Conservation (phyloP, 2,329 filamentous ascomycete species). For the Aspergillus sp. region DNA sequence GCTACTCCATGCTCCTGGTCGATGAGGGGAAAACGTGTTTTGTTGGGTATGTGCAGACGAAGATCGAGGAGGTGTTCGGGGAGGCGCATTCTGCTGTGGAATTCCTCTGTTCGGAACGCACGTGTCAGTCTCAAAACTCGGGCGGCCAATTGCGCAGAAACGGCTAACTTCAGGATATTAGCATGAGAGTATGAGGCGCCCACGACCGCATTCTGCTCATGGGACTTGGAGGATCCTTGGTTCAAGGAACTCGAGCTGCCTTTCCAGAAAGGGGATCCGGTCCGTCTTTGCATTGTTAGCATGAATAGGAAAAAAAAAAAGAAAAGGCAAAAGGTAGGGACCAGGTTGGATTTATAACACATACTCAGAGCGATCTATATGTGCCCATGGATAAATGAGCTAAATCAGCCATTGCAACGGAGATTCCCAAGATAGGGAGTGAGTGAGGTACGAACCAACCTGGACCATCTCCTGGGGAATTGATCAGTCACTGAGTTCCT, state of each 20-base stretch:
- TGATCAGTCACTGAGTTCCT: slow-evolving; percentile 7
- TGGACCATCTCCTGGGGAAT: slow-evolving; percentile 90
- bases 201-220: slow-evolving; percentile 68
- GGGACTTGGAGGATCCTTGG: slow-evolving; percentile 50
- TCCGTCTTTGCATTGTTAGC: slow-evolving; percentile 48
- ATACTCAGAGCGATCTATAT: slow-evolving; percentile 35
- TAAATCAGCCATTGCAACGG: slow-evolving; percentile 16
- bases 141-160: slow-evolving; percentile 2
- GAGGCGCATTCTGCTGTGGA: slow-evolving; percentile 50
- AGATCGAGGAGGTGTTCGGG: slow-evolving; percentile 64
- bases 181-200: slow-evolving; percentile 95
- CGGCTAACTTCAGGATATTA: slow-evolving; percentile 76
- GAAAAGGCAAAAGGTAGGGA: slow-evolving; percentile 1
- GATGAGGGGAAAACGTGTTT: slow-evolving; percentile 46
- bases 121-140: slow-evolving; percentile 10
- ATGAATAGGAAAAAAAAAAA: slow-evolving; percentile 6
- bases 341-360: slow-evolving; percentile 6
- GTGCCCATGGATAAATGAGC: slow-evolving; percentile 4
- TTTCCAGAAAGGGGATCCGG: slow-evolving; percentile 84
- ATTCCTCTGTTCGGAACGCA: slow-evolving; percentile 18
- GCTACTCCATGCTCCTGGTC: slow-evolving; percentile 27
- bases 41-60: slow-evolving; percentile 51
- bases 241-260: slow-evolving; percentile 48
- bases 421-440: slow-evolving; percentile 6
- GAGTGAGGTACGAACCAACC: slow-evolving; percentile 69